Conservation (phyloP, 352 stramenopile species). For the Globisporangium carolinianum region DNA sequence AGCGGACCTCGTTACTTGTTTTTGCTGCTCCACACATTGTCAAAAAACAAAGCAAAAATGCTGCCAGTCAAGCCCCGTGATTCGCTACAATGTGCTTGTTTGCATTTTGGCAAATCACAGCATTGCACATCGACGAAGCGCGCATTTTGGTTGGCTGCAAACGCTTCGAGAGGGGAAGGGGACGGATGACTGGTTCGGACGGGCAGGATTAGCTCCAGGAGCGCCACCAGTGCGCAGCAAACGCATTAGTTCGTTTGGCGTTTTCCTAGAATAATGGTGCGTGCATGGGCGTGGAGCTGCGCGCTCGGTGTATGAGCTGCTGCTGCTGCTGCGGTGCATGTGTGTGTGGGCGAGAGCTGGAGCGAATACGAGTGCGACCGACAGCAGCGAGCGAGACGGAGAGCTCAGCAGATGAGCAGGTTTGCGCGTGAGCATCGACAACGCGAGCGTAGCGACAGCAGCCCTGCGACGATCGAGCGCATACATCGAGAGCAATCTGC, state of each 20-base stretch:
- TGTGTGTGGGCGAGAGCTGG: neutral
- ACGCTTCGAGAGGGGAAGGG: conserved; percentile 16
- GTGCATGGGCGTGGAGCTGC: conserved; percentile 6
- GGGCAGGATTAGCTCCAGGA: conserved; percentile 20
- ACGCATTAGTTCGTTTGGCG: conserved; percentile 81
- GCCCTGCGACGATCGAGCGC: too few species aligned
- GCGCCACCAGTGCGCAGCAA: conserved; percentile 5
- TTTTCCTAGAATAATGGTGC: conserved; percentile 83
- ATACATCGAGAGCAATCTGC: too few species aligned
- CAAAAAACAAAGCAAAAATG: neutral
- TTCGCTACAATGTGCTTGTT: conserved; percentile 1
- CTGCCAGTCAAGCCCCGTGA: neutral
- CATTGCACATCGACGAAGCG: neutral
- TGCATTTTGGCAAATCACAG: conserved; percentile 31
- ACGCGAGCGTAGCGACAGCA: too few species aligned
- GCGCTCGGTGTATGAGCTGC: neutral
- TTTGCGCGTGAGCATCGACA: too few species aligned
- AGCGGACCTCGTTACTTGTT: neutral
- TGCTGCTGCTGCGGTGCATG: neutral
- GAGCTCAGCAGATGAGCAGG: too few species aligned
- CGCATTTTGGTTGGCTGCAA: conserved; percentile 33
- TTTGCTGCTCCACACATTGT: neutral
- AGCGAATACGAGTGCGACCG: too few species aligned
- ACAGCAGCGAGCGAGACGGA: too few species aligned
- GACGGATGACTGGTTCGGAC: conserved; percentile 76